phyloP scores from a whole-genome alignment of 768 basidiomycete species.

The Asterophora parasitica region DNA sequence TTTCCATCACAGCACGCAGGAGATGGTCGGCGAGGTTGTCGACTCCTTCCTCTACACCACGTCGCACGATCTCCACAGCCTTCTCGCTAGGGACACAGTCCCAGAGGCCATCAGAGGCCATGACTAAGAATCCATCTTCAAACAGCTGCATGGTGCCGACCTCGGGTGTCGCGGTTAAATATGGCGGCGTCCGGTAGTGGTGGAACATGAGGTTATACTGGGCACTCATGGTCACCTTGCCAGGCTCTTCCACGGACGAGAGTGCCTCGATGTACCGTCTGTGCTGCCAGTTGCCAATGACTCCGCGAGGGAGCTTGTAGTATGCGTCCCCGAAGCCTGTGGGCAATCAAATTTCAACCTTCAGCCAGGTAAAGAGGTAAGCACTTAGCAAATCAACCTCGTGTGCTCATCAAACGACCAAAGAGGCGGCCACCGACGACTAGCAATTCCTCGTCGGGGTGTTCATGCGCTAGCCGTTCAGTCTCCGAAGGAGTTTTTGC shows the following conservation, averaged over 20 bases:
- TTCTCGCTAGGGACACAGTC: slow-evolving; percentile 47
- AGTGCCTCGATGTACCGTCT: slow-evolving; percentile 29
- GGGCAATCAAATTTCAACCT: neutral
- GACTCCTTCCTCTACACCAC: slow-evolving; percentile 17
- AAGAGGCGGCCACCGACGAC: slow-evolving; percentile 32
- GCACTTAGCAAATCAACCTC: slow-evolving; percentile 26
- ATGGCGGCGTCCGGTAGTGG: slow-evolving; percentile 54
- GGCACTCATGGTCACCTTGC: slow-evolving; percentile 30
- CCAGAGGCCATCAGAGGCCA: slow-evolving; percentile 56
- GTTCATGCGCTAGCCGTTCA: slow-evolving; percentile 26
- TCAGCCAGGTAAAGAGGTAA: neutral
- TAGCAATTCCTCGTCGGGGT: slow-evolving; percentile 29
- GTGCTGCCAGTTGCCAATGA: slow-evolving; percentile 26
- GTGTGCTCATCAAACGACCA: slow-evolving; percentile 34
- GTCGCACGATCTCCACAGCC: slow-evolving; percentile 36
- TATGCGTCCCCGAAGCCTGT: slow-evolving; percentile 35
- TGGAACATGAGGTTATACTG: slow-evolving; percentile 33
- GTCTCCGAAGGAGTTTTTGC: slow-evolving; percentile 27
- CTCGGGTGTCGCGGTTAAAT: slow-evolving; percentile 49
- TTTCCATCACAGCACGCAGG: slow-evolving; percentile 20
- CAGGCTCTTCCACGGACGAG: slow-evolving; percentile 26
- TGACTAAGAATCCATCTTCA: slow-evolving; percentile 38
- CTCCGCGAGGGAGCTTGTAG: slow-evolving; percentile 31
- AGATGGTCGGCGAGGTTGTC: slow-evolving; percentile 27
- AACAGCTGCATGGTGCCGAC: slow-evolving; percentile 34